Conservation (phyloP, 345 rosid genomes). For the Hypericum perforatum region DNA sequence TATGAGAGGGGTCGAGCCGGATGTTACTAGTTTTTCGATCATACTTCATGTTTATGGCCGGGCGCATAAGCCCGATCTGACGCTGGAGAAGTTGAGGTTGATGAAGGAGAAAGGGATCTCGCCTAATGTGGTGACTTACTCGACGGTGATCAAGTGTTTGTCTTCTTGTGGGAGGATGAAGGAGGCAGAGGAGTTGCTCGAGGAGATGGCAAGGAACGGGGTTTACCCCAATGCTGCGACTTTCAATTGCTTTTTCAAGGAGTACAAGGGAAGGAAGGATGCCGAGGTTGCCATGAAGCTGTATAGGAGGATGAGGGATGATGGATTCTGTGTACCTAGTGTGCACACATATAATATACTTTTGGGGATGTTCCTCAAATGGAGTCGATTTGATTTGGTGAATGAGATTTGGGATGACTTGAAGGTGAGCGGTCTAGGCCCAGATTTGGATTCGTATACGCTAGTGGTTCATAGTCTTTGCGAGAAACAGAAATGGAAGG, state of each 20-base stretch:
- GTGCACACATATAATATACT: slow-evolving; percentile 56
- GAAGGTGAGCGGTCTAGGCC: slow-evolving; percentile 41
- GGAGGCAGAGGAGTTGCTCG: slow-evolving; percentile 57
- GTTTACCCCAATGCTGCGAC: slow-evolving; percentile 47
- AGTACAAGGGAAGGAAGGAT: slow-evolving; percentile 74
- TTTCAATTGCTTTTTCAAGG: slow-evolving; percentile 80
- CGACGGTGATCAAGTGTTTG: slow-evolving; percentile 74
- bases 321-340: slow-evolving; percentile 28
- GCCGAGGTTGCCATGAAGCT: slow-evolving; percentile 45
- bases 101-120: slow-evolving; percentile 63
- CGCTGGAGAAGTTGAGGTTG: slow-evolving; percentile 54
- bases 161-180: slow-evolving; percentile 64
- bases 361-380: slow-evolving; percentile 46
- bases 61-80: slow-evolving; percentile 70
- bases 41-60: slow-evolving; percentile 73
- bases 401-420: slow-evolving; percentile 71
- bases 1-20: slow-evolving; percentile 63
- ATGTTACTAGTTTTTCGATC: slow-evolving; percentile 63
- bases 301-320: slow-evolving; percentile 66
- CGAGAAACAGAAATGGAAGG: slow-evolving; percentile 54
- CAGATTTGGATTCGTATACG: slow-evolving; percentile 81
- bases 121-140: slow-evolving; percentile 49
- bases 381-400: slow-evolving; percentile 43
- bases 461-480: slow-evolving; percentile 60
- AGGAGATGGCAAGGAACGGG: slow-evolving; percentile 18